Percentiles rank a stretch among this genome's conserved stretches.
Conservation (phyloP, 331 rosid species). For the Cydonia oblonga region DNA sequence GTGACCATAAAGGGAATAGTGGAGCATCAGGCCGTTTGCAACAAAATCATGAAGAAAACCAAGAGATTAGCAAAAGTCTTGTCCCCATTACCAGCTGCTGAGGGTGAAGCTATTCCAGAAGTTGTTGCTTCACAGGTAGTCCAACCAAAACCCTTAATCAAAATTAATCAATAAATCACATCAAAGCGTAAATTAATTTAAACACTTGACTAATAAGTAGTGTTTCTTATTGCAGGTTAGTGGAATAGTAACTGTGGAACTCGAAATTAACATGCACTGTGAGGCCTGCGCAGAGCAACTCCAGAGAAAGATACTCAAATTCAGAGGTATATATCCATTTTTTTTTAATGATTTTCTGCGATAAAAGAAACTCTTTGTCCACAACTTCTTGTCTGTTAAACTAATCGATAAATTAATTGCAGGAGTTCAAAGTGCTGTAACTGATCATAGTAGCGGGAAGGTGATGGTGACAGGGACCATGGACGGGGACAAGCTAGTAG, state of each 20-base stretch:
- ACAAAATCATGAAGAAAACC: slow-evolving; percentile 49
- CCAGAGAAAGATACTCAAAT: slow-evolving; percentile 61
- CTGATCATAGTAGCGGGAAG: slow-evolving; percentile 63
- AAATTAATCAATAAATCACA: background rate
- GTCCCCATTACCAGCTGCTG: slow-evolving; percentile 80
- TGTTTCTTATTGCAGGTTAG: slow-evolving; percentile 33
- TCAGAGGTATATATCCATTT: slow-evolving; percentile 49
- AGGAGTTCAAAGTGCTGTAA: slow-evolving; percentile 76
- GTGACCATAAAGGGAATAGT: slow-evolving; percentile 85
- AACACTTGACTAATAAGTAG: background rate
- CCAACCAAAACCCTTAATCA: background rate
- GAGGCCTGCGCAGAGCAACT: slow-evolving; percentile 84
- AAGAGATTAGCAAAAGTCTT: slow-evolving; percentile 59
- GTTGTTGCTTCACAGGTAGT: slow-evolving; percentile 51
- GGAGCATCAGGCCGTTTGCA: slow-evolving; percentile 72
- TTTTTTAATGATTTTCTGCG: background rate
- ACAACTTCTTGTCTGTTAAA: background rate
- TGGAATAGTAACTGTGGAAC: slow-evolving; percentile 53
- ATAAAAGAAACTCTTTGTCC: background rate
- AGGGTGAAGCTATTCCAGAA: slow-evolving; percentile 83
- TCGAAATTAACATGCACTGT: slow-evolving; percentile 79
- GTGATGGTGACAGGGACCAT: slow-evolving; percentile 72
- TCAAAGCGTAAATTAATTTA: background rate
- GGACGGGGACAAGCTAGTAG: slow-evolving; percentile 78
- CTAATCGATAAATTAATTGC: background rate